Evolutionary conservation across 176 grass and related monocot species (phyloP), one percentile per base, ranked within the genome.

Genomic region (Cenchrus purpureus): DNA sequence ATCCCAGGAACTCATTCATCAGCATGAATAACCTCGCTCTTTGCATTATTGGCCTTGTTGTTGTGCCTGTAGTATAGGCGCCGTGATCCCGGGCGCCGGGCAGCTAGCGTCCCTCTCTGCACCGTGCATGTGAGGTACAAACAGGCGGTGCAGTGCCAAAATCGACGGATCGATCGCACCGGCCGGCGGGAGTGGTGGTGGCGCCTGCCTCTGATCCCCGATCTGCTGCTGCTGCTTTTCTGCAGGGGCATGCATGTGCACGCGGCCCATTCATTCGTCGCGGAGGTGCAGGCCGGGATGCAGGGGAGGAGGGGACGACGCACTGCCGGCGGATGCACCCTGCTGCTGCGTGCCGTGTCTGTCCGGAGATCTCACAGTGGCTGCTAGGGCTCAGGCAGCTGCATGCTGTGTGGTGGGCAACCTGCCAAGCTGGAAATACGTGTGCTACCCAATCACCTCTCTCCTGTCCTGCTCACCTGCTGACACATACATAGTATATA

Each of bases 351-450:
- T 70, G 42, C 19, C 70, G 12, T 74, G 25, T 63, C 76, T 62
- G 85, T 87, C 85, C 79, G 55, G 86, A 83, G 72, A 83, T 77
- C 86, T 71, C 80, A 45, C 65, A 12, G 11, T 76, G 8, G 0
- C 44, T 46, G 43, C 6, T 44, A 5, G 43, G 43, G 4, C 6
- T 32, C 31, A 32, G 31, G 31, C 31, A 32, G 31, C 31, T 32
- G 31, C 31, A 32, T 32, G 31, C 31, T 32, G 31, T 32, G 22
- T 25, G 34, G 37, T 40, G 37, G 37, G 37, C 37, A 40, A 40
- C 37, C 37, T 40, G 37, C 37, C 37, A 40, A 40, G 37, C 37
- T 40, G 37, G 37, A 40, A 40, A 40, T 40, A 40, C 37, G 37
- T 40, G 37, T 40, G 37, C 37, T 40, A 40, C 37, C 37, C 37